Conservation (phyloP, 306 rosid genomes). For the Pyrus bretschneideri region DNA sequence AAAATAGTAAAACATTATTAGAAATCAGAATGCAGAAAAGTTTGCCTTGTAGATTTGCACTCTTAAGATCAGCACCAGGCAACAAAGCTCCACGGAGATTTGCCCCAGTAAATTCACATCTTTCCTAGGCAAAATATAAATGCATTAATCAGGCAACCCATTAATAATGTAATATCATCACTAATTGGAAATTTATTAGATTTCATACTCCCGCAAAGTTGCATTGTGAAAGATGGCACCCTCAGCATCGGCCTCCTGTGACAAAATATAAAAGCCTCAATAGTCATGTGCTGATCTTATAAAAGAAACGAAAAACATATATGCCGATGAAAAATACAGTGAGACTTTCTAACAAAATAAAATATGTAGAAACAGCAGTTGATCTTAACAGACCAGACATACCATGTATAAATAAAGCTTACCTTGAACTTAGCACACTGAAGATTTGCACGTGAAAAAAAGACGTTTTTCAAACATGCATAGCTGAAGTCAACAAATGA, state of each 20-base stretch:
- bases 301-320: not conserved
- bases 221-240: slow-evolving; percentile 81
- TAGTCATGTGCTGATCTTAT: not conserved
- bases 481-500: slow-evolving; percentile 83
- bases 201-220: slow-evolving; percentile 84
- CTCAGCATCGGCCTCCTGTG: slow-evolving; percentile 90
- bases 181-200: slow-evolving; percentile 1
- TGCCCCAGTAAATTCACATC: slow-evolving; percentile 97
- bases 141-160: slow-evolving; percentile 27
- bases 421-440: slow-evolving; percentile 90
- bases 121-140: slow-evolving; percentile 60
- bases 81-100: slow-evolving; percentile 89
- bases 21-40: slow-evolving; percentile 13
- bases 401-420: slow-evolving; percentile 6
- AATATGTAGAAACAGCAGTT: not conserved
- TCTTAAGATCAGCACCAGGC: slow-evolving; percentile 80
- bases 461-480: slow-evolving; percentile 87
- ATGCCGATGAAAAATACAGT: not conserved
- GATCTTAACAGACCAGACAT: not conserved
- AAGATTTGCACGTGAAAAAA: slow-evolving; percentile 87
- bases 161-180: slow-evolving; percentile 5
- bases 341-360: not conserved
- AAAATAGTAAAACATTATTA: not conserved
- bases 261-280: not conserved
- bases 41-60: slow-evolving; percentile 93